Percentiles rank a stretch among this genome's conserved stretches.
These are phyloP conservation scores for Salix caprea DNA, from an alignment of 345 rosid genomes.

Conservation along the genomic window DNA sequence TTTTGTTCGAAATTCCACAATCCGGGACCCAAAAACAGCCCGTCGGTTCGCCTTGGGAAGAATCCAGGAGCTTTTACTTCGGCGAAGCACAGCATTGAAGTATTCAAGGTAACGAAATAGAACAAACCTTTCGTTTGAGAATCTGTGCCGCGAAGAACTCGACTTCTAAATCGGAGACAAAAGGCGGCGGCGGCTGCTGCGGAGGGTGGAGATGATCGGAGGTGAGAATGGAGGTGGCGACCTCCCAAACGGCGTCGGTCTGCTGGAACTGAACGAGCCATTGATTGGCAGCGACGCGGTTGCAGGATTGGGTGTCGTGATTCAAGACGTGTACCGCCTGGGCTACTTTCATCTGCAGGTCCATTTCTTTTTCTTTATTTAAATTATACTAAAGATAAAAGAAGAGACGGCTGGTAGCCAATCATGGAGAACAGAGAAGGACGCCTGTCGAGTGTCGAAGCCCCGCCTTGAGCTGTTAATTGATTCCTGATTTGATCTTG, in stretches of 20 bases:
- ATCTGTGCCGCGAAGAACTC: conserved; percentile 95
- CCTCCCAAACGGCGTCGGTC: conserved; percentile 87
- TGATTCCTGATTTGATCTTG: too few relatives aligned
- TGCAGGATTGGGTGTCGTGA: conserved; percentile 85
- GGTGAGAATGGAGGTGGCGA: conserved; percentile 83
- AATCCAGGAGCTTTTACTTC: too few relatives aligned
- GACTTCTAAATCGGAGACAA: conserved; percentile 59
- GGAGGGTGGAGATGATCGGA: conserved; percentile 39
- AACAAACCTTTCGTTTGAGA: conserved; percentile 81
- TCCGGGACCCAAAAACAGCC: too few relatives aligned
- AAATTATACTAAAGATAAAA: too few relatives aligned
- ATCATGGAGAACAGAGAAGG: too few relatives aligned
- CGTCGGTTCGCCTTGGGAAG: too few relatives aligned
- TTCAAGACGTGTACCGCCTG: conserved; percentile 86
- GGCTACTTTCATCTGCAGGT: conserved; percentile 77
- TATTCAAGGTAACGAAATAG: background rate
- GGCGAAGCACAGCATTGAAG: too few relatives aligned
- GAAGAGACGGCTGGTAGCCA: too few relatives aligned
- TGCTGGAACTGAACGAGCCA: conserved; percentile 96
- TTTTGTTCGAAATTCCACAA: too few relatives aligned
- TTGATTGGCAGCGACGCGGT: conserved; percentile 93
- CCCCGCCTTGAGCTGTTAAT: too few relatives aligned
- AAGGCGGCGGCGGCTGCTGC: conserved; percentile 13
- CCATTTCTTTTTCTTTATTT: conserved; percentile 31
- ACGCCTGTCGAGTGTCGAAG: too few relatives aligned